These are phyloP conservation scores for Ceratocystis destructans DNA, from an alignment of 2,329 filamentous ascomycete species.

Conservation along the genomic window DNA sequence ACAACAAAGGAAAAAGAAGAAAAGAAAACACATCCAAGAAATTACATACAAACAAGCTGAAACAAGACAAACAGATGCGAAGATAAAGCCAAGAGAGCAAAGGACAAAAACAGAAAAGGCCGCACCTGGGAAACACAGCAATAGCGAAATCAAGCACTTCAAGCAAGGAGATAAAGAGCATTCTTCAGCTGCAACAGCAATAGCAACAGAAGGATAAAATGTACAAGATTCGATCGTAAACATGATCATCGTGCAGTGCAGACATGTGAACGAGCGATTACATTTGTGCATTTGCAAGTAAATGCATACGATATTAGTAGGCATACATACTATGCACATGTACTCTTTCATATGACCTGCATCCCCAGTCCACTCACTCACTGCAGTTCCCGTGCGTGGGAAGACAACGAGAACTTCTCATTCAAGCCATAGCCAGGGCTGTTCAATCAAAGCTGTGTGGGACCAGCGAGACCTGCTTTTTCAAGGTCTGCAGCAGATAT, in stretches of 20 bases:
- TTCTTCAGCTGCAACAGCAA: neutral
- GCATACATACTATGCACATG: neutral
- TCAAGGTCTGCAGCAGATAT: slow-evolving; percentile 27
- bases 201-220: neutral
- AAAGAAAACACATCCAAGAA: neutral
- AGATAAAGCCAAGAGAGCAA: neutral
- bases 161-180: neutral
- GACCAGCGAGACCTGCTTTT: slow-evolving; percentile 14
- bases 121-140: neutral
- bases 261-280: neutral
- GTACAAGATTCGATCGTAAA: neutral
- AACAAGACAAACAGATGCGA: slow-evolving; percentile 4
- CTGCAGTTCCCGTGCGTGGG: neutral
- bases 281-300: neutral
- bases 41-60: neutral
- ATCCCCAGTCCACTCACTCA: neutral
- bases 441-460: slow-evolving; percentile 13
- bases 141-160: slow-evolving; percentile 17
- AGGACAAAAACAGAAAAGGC: neutral
- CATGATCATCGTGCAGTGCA: neutral
- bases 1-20: neutral
- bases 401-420: neutral
- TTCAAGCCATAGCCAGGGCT: neutral
- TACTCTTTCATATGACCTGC: too few species aligned
- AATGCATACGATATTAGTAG: neutral